A percentile compares a stretch with the other conserved stretches of the same genome.
These are phyloP conservation scores for Sporobolomyces roseus DNA, from an alignment of 768 basidiomycete genomes.

Conservation along the genomic window DNA sequence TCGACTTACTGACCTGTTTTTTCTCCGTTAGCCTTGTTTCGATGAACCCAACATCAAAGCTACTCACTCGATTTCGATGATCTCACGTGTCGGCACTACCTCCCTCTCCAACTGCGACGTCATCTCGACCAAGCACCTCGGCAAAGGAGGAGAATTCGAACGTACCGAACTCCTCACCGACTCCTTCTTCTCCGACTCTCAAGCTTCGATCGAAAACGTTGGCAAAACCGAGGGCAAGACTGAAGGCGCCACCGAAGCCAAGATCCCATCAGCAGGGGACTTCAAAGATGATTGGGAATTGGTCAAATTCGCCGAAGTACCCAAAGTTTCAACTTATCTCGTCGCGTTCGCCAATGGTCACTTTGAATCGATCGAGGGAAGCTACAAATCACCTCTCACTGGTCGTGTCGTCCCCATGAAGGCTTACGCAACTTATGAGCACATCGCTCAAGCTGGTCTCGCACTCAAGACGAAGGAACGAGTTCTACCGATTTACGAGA, in stretches of 20 bases:
- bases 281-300: constrained; percentile 65
- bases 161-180: constrained; percentile 43
- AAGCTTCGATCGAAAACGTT: not conserved
- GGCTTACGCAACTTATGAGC: constrained; percentile 76
- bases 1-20: not conserved
- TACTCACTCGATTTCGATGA: constrained; percentile 55
- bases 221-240: constrained; percentile 45
- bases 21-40: constrained; percentile 62
- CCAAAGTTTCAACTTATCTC: constrained; percentile 50
- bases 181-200: constrained; percentile 44
- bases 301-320: constrained; percentile 73
- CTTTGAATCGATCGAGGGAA: constrained; percentile 68
- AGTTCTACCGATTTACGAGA: constrained; percentile 84
- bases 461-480: constrained; percentile 79
- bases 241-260: constrained; percentile 48
- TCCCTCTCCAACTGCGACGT: constrained; percentile 85
- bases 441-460: constrained; percentile 76
- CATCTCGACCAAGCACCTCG: constrained; percentile 57
- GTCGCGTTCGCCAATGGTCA: constrained; percentile 53
- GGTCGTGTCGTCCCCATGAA: constrained; percentile 76
- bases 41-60: constrained; percentile 90
- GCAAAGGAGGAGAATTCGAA: constrained; percentile 40
- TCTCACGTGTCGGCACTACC: constrained; percentile 67
- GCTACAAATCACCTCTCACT: constrained; percentile 72
- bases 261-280: constrained; percentile 36